Evolutionary conservation across 2,329 filamentous ascomycete genomes (phyloP), one percentile per base, ranked within the genome.

Genomic region (Colletotrichum brevisporum): DNA sequence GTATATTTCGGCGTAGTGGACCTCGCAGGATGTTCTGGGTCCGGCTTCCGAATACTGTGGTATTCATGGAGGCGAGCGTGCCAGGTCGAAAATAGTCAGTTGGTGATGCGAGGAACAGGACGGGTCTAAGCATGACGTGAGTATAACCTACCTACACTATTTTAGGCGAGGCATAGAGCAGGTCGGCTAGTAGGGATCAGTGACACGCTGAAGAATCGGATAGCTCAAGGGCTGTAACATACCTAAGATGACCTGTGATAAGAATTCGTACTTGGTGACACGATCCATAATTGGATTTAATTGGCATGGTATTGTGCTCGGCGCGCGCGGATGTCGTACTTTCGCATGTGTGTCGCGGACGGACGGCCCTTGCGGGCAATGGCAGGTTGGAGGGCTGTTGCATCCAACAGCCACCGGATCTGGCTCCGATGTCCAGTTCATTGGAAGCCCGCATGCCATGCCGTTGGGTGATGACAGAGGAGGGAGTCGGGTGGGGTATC

Each of bases 321-420:
- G 36, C 18, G 27, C 12, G 27, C 12, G 16, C 24, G 31, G 57
- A 18, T 52, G 31, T 51, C 36, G 27, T 43, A 31, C 31, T 31
- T 24, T 52, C 41, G 39, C 6, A 52, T 21, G 39, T 53, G 21
- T 64, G 53, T 68, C 60, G 53, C 65, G 58, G 65, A 64, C 12
- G 27, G 39, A 64, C 47, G 48, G 65, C 27, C 60, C 26, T 51
- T 67, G 65, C 60, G 65, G 64, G 31, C 31, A 36, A 10, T 31
- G 24, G n/a, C 27, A 52, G 6, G 21, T 6, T 27, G 48, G 48
- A 52, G 12, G 5, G 48, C 48, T 8, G 43, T 56, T 39, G 15
- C 52, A 63, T 39, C 24, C 58, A 65, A 18, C 10, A 10, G 24
- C 12, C 13, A 31, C 31, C 62, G 62, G 62, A 45, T 41, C 45